Evolutionary conservation across 2,329 filamentous ascomycete genomes (phyloP).

Genomic region (Xylariaceae sp.): DNA sequence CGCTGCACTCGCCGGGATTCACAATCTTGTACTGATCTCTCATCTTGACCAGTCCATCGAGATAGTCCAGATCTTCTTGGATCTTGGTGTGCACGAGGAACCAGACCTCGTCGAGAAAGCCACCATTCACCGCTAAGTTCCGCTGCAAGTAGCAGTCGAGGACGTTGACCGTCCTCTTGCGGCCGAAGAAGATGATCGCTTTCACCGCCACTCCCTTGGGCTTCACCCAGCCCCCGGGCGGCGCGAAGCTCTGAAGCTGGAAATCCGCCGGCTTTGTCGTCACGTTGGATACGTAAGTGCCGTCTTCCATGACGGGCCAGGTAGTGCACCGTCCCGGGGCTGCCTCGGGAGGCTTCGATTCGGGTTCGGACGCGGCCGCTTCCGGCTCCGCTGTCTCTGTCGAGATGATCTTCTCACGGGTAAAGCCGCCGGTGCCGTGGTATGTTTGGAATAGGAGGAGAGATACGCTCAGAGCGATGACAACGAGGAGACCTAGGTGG

Average conservation of each 20-base stretch:
- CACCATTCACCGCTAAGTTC: conserved; percentile 40
- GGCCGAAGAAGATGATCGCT: conserved; percentile 42
- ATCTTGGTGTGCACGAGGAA: conserved; percentile 40
- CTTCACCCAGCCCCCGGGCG: conserved; percentile 28
- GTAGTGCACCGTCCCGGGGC: conserved; percentile 26
- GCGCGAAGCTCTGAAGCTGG: conserved; percentile 23
- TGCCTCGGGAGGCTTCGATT: background rate
- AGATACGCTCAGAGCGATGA: conserved; percentile 15
- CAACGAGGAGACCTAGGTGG: conserved; percentile 18
- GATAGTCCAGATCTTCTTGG: conserved; percentile 35
- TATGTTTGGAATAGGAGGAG: conserved; percentile 23
- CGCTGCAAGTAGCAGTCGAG: conserved; percentile 42
- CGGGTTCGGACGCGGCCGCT: background rate
- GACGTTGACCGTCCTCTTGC: conserved; percentile 39
- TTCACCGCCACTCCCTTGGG: conserved; percentile 33
- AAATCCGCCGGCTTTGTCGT: background rate
- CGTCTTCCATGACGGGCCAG: conserved; percentile 24
- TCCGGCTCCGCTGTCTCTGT: background rate
- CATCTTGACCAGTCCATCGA: conserved; percentile 35
- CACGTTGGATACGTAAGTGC: conserved; percentile 8
- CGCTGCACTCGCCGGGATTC: conserved; percentile 32
- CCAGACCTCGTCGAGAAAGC: conserved; percentile 40
- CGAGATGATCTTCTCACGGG: conserved; percentile 6
- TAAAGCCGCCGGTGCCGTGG: conserved; percentile 18
- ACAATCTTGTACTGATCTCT: conserved; percentile 35